These are phyloP conservation scores for Tillandsia leiboldiana DNA, from an alignment of 176 grass and related monocot species.

Conservation along the genomic window DNA sequence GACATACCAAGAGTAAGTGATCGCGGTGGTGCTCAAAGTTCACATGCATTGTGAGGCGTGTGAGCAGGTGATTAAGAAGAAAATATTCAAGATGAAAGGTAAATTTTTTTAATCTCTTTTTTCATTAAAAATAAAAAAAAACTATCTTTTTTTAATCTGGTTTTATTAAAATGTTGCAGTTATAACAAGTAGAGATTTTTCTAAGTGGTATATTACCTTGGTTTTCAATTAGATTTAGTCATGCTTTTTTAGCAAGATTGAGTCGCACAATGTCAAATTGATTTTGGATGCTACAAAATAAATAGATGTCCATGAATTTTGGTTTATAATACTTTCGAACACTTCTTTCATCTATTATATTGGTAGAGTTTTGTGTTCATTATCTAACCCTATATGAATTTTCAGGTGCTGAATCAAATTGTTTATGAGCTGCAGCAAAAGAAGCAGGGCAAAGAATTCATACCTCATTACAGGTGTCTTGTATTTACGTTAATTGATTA, in stretches of 20 bases:
- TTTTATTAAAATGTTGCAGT: too few relatives aligned
- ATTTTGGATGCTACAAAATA: too few relatives aligned
- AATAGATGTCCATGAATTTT: background rate
- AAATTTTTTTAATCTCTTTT: background rate
- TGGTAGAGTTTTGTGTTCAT: too few relatives aligned
- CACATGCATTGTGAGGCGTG: constrained; percentile 84
- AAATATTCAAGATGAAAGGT: constrained; percentile 92
- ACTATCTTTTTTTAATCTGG: background rate
- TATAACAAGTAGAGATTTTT: too few relatives aligned
- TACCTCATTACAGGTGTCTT: too few relatives aligned
- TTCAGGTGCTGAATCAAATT: constrained; percentile 91
- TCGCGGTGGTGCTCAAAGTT: constrained; percentile 62
- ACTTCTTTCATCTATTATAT: background rate
- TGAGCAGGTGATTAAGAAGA: constrained; percentile 58
- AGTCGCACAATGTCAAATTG: too few relatives aligned
- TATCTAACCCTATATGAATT: background rate
- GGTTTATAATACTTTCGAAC: background rate
- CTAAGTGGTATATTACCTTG: too few relatives aligned
- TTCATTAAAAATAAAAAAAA: background rate
- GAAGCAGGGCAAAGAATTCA: too few relatives aligned
- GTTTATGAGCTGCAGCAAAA: constrained; percentile 63
- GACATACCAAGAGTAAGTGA: constrained; percentile 10
- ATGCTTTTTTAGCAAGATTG: too few relatives aligned
- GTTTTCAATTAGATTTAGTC: too few relatives aligned
- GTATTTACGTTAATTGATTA: too few relatives aligned